A percentile compares a stretch with the other conserved stretches of the same genome.
phyloP scores from a whole-genome alignment of 306 rosid species.

The Pyrus communis region DNA sequence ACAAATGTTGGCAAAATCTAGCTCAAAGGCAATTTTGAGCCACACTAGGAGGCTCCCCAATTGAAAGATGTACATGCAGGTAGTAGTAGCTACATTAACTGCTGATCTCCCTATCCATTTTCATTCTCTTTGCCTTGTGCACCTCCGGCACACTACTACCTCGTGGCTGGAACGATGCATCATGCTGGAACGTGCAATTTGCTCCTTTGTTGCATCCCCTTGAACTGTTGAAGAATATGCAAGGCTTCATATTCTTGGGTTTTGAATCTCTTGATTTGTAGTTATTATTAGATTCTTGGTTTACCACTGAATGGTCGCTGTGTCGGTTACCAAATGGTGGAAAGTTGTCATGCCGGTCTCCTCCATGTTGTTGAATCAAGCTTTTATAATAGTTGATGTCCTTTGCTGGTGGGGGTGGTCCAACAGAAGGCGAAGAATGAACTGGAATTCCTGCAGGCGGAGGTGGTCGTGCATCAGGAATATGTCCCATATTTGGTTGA shows the following conservation, averaged over 20 bases:
- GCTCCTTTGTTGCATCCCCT: slow-evolving; percentile 90
- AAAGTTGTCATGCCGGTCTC: slow-evolving; percentile 55
- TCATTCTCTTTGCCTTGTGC: slow-evolving; percentile 64
- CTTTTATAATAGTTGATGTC: slow-evolving; percentile 77
- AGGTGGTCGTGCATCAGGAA: slow-evolving; percentile 37
- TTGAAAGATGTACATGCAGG: slow-evolving; percentile 30
- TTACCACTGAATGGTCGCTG: slow-evolving; percentile 35
- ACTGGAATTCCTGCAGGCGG: slow-evolving; percentile 20
- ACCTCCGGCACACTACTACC: slow-evolving; percentile 40
- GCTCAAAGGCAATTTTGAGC: slow-evolving; percentile 13
- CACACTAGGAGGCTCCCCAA: slow-evolving; percentile 19
- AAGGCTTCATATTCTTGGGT: slow-evolving; percentile 83
- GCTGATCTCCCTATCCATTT: slow-evolving; percentile 78
- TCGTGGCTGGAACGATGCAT: slow-evolving; percentile 47
- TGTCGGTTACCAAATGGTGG: slow-evolving; percentile 35
- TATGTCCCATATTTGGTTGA: slow-evolving; percentile 29
- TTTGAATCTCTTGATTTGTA: slow-evolving; percentile 50
- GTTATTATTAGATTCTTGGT: slow-evolving; percentile 43
- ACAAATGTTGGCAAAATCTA: slow-evolving; percentile 16
- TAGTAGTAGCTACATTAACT: slow-evolving; percentile 27
- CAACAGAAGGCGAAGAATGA: slow-evolving; percentile 30
- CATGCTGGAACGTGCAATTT: slow-evolving; percentile 78
- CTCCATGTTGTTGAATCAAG: slow-evolving; percentile 95
- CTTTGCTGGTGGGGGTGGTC: slow-evolving; percentile 45
- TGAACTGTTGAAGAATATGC: slow-evolving; percentile 79